Evolutionary conservation across 495 filamentous ascomycete genomes (phyloP).

Genomic region (Daldinia childiae): DNA sequence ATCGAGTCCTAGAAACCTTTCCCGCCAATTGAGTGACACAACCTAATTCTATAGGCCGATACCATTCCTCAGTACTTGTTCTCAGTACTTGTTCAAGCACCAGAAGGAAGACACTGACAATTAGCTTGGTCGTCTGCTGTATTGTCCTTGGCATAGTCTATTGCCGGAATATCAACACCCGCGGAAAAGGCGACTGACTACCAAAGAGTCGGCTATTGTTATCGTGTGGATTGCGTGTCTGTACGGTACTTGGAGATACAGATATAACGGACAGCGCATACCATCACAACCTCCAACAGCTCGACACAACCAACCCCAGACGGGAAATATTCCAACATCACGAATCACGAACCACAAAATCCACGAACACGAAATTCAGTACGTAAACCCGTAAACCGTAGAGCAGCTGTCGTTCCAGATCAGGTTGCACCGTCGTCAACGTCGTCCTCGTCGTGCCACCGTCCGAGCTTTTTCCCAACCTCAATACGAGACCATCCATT

Average conservation of each 20-base stretch:
- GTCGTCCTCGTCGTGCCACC: constrained; percentile 22
- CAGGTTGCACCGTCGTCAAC: constrained; percentile 29
- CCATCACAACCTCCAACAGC: constrained; percentile 25
- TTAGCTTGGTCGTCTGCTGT: constrained; percentile 19
- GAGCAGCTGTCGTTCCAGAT: constrained; percentile 34
- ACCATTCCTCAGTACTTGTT: constrained; percentile 23
- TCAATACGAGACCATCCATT: constrained; percentile 20
- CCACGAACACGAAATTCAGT: constrained; percentile 34
- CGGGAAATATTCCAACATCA: constrained; percentile 25
- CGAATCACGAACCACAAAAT: constrained; percentile 29
- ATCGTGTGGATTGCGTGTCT: constrained; percentile 37
- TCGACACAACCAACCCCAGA: constrained; percentile 28
- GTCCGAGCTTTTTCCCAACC: constrained; percentile 16
- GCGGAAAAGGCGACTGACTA: constrained; percentile 28
- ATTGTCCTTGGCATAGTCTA: constrained; percentile 33
- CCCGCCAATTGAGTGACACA: constrained; percentile 45
- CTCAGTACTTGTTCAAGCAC: constrained; percentile 18
- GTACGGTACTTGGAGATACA: constrained; percentile 31
- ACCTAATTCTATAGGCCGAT: constrained; percentile 36
- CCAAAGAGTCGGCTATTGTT: constrained; percentile 33
- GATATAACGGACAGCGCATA: constrained; percentile 40
- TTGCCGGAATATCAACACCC: constrained; percentile 35
- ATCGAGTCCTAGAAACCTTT: constrained; percentile 36
- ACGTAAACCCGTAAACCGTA: constrained; percentile 25
- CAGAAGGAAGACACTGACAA: constrained; percentile 12